phyloP scores from a whole-genome alignment of 495 filamentous ascomycete genomes.

The Xylaria sp. region DNA sequence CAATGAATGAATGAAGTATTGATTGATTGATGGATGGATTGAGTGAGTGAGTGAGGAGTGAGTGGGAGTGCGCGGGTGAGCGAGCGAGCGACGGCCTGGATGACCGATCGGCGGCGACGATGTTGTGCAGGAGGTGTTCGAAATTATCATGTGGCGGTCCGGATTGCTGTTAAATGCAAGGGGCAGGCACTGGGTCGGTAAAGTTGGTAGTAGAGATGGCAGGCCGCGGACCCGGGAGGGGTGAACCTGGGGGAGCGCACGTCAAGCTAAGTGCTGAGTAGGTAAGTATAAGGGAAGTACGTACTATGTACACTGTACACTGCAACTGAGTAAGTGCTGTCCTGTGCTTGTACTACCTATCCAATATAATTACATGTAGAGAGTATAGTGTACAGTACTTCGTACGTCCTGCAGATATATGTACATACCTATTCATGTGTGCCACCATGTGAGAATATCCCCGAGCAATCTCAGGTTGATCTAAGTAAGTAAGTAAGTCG shows the following conservation, averaged over 20 bases:
- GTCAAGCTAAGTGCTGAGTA: neutral
- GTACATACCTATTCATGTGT: neutral
- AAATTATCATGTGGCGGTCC: slow-evolving; percentile 20
- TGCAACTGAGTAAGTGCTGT: slow-evolving; percentile 2
- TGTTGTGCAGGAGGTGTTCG: slow-evolving; percentile 24
- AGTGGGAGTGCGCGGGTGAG: neutral
- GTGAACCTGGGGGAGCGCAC: neutral
- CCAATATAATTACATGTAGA: too few species aligned
- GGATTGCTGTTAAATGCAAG: slow-evolving; percentile 28
- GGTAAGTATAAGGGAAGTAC: too few species aligned
- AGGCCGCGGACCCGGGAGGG: slow-evolving; percentile 8
- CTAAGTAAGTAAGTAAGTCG: neutral
- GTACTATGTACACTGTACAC: neutral
- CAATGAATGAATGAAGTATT: neutral
- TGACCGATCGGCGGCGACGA: slow-evolving; percentile 13
- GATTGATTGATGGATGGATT: slow-evolving; percentile 10
- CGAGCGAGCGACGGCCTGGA: neutral
- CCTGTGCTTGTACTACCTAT: neutral
- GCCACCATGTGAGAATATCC: neutral
- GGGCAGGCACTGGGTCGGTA: slow-evolving; percentile 8
- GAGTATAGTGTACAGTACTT: too few species aligned
- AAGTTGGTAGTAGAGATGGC: neutral
- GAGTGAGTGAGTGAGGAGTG: neutral
- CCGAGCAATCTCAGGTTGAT: neutral
- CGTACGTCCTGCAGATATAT: too few species aligned